Evolutionary conservation across 495 filamentous ascomycete genomes (phyloP), one percentile per base, ranked within the genome.

Genomic region (Neurospora sp.): DNA sequence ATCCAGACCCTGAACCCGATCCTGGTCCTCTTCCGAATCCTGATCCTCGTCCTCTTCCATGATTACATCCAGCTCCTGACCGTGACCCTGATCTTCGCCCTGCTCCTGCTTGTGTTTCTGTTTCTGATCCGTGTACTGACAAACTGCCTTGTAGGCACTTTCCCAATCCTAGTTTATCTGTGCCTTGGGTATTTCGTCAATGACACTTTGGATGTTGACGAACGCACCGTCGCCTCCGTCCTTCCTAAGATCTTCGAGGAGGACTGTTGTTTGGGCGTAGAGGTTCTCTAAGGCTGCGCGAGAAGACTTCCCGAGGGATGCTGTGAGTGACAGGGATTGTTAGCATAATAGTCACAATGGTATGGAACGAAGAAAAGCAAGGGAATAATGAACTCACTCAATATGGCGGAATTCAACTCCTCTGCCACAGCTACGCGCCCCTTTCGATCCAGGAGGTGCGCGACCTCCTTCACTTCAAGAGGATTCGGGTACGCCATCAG

Each of bases 401-500:
- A 82, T 75, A 99, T 97, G 44, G 93, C 96, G 74, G 93, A 92
- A 80, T 98, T 98, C 75, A 99, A 83, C 83, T 97, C 95, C 83
- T 99, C 96, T 23, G 94, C 94, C 69, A 98, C 93, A 69, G 89
- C 87, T 40, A 92, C 89, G 72, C 96, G 85, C 3, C 93, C 93
- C 14, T 86, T 87, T 16, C 87, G 87, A 78, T 97, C 93, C 72
- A 98, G 82, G 77, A 97, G 83, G 79, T 91, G 91, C n/a, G 91
- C 89, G 73, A 96, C 86, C 70, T 92, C 89, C 78, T 91, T 91
- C 37, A 90, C 88, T 77, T 90, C 88, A 39, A 90, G 86, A 16
- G 95, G 93, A 79, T 98, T 91, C 18, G 87, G 82, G 77, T 98
- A 98, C 3, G 95, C 93, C 74, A 98, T 89, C 71, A 99, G 85